These are phyloP conservation scores for Soucietia sequanensis DNA, from an alignment of 805 yeast genomes.

Conservation along the genomic window DNA sequence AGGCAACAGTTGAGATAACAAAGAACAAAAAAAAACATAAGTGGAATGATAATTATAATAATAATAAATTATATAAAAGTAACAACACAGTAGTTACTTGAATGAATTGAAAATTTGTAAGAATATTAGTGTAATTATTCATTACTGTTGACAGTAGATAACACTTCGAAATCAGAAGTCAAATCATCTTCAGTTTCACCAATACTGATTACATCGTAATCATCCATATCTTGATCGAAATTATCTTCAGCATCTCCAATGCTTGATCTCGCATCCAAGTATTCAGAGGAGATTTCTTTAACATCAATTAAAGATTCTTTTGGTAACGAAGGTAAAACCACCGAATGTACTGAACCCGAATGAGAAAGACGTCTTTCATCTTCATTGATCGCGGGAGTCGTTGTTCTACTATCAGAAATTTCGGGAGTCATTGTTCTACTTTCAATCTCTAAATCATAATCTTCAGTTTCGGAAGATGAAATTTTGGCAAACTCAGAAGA, in stretches of 20 bases:
- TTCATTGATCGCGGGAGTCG: background rate
- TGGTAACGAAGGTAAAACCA: constrained; percentile 30
- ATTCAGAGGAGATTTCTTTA: constrained; percentile 15
- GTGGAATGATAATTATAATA: too few relatives aligned
- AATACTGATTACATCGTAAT: constrained; percentile 33
- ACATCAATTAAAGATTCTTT: constrained; percentile 18
- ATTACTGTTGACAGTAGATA: constrained; percentile 23
- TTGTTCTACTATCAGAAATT: constrained; percentile 1
- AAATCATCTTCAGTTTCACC: constrained; percentile 24
- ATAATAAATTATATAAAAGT: too few relatives aligned
- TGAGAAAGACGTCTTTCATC: background rate
- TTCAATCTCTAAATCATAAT: constrained; percentile 5
- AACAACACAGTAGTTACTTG: too few relatives aligned
- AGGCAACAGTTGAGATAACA: too few relatives aligned
- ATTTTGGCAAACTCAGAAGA: too few relatives aligned
- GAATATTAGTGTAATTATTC: background rate
- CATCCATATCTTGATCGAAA: constrained; percentile 20
- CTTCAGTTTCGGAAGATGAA: too few relatives aligned
- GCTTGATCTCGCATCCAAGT: constrained; percentile 19
- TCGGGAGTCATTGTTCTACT: constrained; percentile 5
- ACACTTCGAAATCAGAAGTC: constrained; percentile 38
- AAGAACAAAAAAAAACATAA: too few relatives aligned
- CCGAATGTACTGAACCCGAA: constrained; percentile 23
- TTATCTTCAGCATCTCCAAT: constrained; percentile 1
- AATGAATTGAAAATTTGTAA: background rate